Base-by-base conservation (phyloP, 352 stramenopile genomes). In the Phytophthora ohioensis region DNA sequence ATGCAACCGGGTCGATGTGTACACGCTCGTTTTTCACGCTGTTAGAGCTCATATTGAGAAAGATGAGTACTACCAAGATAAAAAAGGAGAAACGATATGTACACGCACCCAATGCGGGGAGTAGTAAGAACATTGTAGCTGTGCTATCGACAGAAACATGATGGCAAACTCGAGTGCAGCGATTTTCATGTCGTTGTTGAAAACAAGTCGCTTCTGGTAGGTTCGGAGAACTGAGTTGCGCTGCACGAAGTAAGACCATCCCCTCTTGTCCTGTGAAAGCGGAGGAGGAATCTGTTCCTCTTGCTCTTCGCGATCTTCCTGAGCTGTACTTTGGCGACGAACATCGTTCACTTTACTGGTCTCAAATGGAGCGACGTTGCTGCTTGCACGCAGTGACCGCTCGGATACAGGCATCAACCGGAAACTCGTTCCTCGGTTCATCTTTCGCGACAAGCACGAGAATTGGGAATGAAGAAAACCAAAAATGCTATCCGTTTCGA, bases 1-100 rank as follows among this genome's bases (percentile, higher is more conserved):
- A 73, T 32, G 56, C 83, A 92, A 41, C 63, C 48, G 0, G 54
- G 7, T 39, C 57, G 57, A 0, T 57, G 27, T 27, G 38, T 36
- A 49, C 82, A 92, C 10, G 64, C 72, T 9, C 80, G 68, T 54
- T 89, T 91, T 53, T 90, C 79, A 2, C 81, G 78, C 75, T 85
- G 30, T 53, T 48, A 4, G 32, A 8, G 13, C 13, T 27, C 9
- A 38, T 48, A 56, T 48, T 15, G 27, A 34, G 1, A 34, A 47
- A 31, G 3, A 43, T 57, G 4, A 41, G n/a, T 13, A 41, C 3
- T n/a, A 11, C 6, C 35, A 13, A 38, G 34, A 53, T 46, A 5
- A 35, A 15, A 39, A 6, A 2, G 15, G 21, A 17, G 27, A 51
- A 15, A 48, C 21, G 11, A 46, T 27, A 27, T 27, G 21, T 27